Conservation (phyloP, 169 alveolate species). For the Plasmodium gaboni region DNA sequence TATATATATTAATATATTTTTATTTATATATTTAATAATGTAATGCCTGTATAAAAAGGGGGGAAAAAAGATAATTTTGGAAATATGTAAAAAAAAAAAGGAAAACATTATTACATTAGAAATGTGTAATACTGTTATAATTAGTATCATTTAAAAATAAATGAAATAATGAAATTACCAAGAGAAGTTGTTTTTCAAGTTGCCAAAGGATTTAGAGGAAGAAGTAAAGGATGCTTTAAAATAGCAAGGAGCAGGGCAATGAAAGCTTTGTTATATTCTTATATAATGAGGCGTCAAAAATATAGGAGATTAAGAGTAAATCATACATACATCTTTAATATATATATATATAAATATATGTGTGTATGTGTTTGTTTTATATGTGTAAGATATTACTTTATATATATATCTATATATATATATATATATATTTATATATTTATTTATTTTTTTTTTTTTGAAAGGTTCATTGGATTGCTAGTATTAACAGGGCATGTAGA, state of each 20-base stretch:
- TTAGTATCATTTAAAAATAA: too few relatives aligned
- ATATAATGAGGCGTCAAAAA: conserved; percentile 76
- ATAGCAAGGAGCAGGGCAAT: conserved; percentile 85
- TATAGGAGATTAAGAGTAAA: conserved; percentile 73
- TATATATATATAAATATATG: conserved; percentile 17
- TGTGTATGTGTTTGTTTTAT: conserved; percentile 24
- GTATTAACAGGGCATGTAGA: conserved; percentile 84
- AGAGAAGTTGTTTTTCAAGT: conserved; percentile 85
- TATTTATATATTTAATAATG: too few relatives aligned
- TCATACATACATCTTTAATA: not conserved
- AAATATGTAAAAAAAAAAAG: too few relatives aligned
- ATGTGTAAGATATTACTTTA: not conserved
- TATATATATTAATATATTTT: too few relatives aligned
- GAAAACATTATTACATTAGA: too few relatives aligned
- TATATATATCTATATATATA: too few relatives aligned
- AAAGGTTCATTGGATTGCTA: conserved; percentile 86
- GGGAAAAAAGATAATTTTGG: too few relatives aligned
- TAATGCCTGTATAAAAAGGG: too few relatives aligned
- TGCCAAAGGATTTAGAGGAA: conserved; percentile 86
- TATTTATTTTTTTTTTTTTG: not conserved
- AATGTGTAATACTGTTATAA: too few relatives aligned
- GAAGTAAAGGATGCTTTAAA: conserved; percentile 86
- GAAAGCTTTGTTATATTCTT: conserved; percentile 84
- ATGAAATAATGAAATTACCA: conserved; percentile 82
- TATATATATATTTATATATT: not conserved